Evolutionary conservation across 2,329 filamentous ascomycete species (phyloP).

Genomic region (Lachnellula suecica): DNA sequence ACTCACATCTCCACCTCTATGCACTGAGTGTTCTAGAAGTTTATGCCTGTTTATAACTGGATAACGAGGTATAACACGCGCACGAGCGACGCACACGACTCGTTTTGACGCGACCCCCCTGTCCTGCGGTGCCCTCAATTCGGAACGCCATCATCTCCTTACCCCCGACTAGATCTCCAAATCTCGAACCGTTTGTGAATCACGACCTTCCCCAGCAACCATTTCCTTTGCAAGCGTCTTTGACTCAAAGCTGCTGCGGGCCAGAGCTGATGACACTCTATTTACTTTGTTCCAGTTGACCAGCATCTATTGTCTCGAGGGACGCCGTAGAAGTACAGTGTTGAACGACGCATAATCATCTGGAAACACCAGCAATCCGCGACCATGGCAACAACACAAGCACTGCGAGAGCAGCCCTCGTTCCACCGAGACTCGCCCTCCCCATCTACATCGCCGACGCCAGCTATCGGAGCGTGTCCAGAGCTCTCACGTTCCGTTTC

Average conservation of each 20-base stretch:
- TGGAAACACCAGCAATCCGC: slow-evolving; percentile 12
- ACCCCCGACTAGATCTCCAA: neutral
- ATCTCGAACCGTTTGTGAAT: neutral
- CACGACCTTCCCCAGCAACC: neutral
- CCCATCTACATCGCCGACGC: slow-evolving; percentile 60
- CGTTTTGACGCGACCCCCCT: no score
- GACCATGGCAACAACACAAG: slow-evolving; percentile 41
- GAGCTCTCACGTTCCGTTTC: slow-evolving; percentile 65
- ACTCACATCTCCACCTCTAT: neutral
- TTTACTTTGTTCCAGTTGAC: neutral
- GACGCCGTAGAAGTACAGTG: neutral
- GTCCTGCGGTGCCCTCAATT: no score
- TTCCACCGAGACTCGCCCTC: slow-evolving; percentile 54
- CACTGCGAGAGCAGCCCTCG: slow-evolving; percentile 26
- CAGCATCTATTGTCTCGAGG: neutral
- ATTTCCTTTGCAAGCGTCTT: neutral
- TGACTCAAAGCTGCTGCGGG: neutral
- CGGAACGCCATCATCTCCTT: neutral
- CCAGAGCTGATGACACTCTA: neutral
- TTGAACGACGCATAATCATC: slow-evolving; percentile 9
- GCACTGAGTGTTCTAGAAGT: neutral
- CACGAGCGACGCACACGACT: no score
- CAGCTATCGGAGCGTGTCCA: slow-evolving; percentile 58
- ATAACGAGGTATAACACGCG: no score
- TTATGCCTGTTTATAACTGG: neutral